Evolutionary conservation across 2,329 filamentous ascomycete species (phyloP), one percentile per base, ranked within the genome.

Genomic region (Colletotrichum tanaceti): DNA sequence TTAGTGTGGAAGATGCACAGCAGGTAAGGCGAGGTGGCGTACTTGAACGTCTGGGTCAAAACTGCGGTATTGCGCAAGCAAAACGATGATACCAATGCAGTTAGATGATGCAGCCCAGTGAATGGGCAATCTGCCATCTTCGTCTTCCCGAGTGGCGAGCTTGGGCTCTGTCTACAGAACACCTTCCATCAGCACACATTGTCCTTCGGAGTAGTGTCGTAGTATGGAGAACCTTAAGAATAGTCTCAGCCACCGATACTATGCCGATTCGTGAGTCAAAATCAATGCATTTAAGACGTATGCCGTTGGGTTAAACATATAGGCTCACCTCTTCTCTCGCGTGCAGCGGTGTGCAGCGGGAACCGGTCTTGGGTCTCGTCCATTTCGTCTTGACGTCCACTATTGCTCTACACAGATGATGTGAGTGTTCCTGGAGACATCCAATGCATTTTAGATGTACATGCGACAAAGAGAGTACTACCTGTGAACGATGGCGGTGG

Each of bases 71-170:
- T 92, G 86, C 2, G 91, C 86, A 4, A 98, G 84, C 22, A 95
- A 77, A 58, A 91, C 84, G 20, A 93, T 89, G 68, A 98, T 93
- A 28, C 90, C 87, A 7, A 91, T 80, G 73, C 89, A 90, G 77
- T 96, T 97, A 79, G 92, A 91, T 24, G 94, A 96, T 2, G 90
- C 89, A 0, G 96, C 95, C 96, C 96, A 99, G 84, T 99, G 96
- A 65, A 98, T 89, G 2, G 96, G 91, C 44, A 97, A 87, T 52
- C 96, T 92, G 18, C 93, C 93, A 78, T 99, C 96, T 57, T 93
- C 91, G 75, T 99, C 96, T 74, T 90, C 89, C 66, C 80, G 80
- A 54, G 82, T 85, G 32, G 93, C 90, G 46, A 97, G 87, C 75
- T 92, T 94, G 2, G 92, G 90, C 75, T 97, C 94, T 73, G 90